phyloP scores from a whole-genome alignment of 2,329 filamentous ascomycete genomes.

The Fusarium pseudoanthophilum region DNA sequence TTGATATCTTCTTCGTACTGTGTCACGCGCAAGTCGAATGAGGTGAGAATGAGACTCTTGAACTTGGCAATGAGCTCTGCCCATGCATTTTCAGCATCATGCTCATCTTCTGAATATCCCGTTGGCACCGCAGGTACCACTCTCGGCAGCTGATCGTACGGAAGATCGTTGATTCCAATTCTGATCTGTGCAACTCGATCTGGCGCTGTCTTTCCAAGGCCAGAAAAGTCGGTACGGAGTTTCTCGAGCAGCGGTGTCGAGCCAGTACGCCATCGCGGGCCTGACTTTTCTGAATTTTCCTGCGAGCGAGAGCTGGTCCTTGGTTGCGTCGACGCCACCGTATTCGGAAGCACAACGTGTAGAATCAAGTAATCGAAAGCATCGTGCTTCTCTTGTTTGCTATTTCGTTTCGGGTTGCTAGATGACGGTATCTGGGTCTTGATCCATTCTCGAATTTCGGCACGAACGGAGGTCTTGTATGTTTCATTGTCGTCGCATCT shows the following conservation, averaged over 20 bases:
- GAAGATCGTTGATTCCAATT: conserved; percentile 76
- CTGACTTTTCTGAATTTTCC: conserved; percentile 72
- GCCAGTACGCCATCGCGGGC: conserved; percentile 81
- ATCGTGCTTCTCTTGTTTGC: conserved; percentile 89
- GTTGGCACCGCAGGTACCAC: conserved; percentile 72
- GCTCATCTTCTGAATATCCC: conserved; percentile 74
- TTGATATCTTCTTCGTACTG: conserved; percentile 98
- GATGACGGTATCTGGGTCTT: conserved; percentile 76
- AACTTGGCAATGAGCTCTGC: conserved; percentile 85
- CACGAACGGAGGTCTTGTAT: conserved; percentile 84
- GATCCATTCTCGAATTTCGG: conserved; percentile 90
- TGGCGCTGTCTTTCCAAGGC: conserved; percentile 71
- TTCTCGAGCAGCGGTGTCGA: conserved; percentile 90
- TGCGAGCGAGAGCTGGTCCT: conserved; percentile 68
- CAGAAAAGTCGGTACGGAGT: conserved; percentile 89
- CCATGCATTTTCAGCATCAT: conserved; percentile 86
- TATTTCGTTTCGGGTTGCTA: conserved; percentile 64
- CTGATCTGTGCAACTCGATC: conserved; percentile 89
- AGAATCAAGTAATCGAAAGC: conserved; percentile 96
- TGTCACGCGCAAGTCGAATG: conserved; percentile 88
- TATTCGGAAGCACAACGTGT: conserved; percentile 91
- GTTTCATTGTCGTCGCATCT: conserved; percentile 95
- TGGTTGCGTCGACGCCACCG: conserved; percentile 81
- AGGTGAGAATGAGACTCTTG: conserved; percentile 85
- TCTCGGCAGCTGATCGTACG: conserved; percentile 71